Conservation (phyloP, 129 eudicot genomes). For the Oenanthe sinensis region DNA sequence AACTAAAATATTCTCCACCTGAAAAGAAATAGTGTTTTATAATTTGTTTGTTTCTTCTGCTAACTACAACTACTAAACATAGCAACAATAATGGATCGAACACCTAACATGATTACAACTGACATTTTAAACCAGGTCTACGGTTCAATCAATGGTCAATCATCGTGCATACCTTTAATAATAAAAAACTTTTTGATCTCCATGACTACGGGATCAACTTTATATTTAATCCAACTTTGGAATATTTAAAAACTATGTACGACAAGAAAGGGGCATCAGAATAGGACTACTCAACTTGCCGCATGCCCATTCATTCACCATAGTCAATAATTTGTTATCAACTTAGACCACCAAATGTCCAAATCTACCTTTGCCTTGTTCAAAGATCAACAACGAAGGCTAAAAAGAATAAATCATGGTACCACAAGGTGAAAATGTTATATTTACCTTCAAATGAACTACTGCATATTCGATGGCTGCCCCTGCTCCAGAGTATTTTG, state of each 20-base stretch:
- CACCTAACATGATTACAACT: not conserved
- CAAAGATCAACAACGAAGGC: slow-evolving; percentile 18
- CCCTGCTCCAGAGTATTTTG: slow-evolving; percentile 74
- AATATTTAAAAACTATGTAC: not conserved
- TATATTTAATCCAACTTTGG: not conserved
- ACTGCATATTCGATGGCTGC: slow-evolving; percentile 99
- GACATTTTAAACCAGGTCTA: not conserved
- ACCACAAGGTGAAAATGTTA: not conserved
- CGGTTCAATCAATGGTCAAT: not conserved
- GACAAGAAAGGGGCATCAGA: not conserved
- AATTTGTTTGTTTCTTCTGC: not conserved
- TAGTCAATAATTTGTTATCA: slow-evolving; percentile 14
- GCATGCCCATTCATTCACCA: slow-evolving; percentile 15
- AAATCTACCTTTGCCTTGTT: slow-evolving; percentile 16
- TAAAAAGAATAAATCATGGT: slow-evolving; percentile 21
- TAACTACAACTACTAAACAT: not conserved
- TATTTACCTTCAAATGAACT: slow-evolving; percentile 60
- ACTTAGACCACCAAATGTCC: slow-evolving; percentile 5
- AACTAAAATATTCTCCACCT: slow-evolving; percentile 95
- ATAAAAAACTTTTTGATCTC: not conserved
- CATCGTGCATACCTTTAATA: not conserved
- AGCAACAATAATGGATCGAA: not conserved
- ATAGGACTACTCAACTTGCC: slow-evolving; percentile 13
- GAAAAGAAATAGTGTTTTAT: not conserved
- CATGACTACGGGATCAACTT: not conserved